Evolutionary conservation across 139 green algal species (phyloP).

Genomic region (Axilococcus clingmanii): DNA sequence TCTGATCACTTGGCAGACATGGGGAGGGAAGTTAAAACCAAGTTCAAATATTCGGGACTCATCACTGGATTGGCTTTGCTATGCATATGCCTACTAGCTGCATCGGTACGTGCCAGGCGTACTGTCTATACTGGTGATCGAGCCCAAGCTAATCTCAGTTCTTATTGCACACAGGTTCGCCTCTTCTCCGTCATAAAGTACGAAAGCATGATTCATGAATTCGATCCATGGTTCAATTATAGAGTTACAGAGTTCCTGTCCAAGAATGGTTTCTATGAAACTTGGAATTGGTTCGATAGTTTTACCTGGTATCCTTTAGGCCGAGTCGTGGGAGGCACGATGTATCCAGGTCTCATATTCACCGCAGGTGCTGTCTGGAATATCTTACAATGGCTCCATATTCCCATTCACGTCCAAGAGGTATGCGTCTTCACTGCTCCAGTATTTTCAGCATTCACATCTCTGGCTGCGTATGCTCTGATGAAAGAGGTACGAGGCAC

Average conservation of each 20-base stretch:
- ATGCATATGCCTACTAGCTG: conserved; percentile 17
- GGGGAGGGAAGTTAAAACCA: too few relatives aligned
- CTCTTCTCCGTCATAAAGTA: conserved; percentile 93
- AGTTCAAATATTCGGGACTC: too few relatives aligned
- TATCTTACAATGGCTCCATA: conserved; percentile 76
- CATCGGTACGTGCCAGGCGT: conserved; percentile 5
- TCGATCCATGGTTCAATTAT: conserved; percentile 86
- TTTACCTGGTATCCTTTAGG: conserved; percentile 86
- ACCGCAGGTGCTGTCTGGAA: conserved; percentile 82
- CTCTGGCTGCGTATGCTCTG: conserved; percentile 75
- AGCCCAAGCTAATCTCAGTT: neutral
- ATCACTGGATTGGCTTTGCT: conserved; percentile 7
- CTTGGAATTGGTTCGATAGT: conserved; percentile 91
- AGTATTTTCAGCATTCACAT: conserved; percentile 80
- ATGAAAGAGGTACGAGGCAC: conserved; percentile 52
- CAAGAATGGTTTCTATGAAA: conserved; percentile 68
- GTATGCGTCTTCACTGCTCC: conserved; percentile 94
- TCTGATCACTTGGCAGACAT: too few relatives aligned
- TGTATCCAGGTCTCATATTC: conserved; percentile 88
- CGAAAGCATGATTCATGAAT: conserved; percentile 82
- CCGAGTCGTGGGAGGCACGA: conserved; percentile 76
- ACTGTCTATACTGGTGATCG: neutral
- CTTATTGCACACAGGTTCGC: conserved; percentile 33
- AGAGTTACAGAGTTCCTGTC: conserved; percentile 72
- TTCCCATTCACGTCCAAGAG: conserved; percentile 89